A percentile compares a stretch with the other conserved stretches of the same genome.
These are phyloP conservation scores for Penicillium brasilianum DNA, from an alignment of 2,329 filamentous ascomycete genomes.

Conservation along the genomic window DNA sequence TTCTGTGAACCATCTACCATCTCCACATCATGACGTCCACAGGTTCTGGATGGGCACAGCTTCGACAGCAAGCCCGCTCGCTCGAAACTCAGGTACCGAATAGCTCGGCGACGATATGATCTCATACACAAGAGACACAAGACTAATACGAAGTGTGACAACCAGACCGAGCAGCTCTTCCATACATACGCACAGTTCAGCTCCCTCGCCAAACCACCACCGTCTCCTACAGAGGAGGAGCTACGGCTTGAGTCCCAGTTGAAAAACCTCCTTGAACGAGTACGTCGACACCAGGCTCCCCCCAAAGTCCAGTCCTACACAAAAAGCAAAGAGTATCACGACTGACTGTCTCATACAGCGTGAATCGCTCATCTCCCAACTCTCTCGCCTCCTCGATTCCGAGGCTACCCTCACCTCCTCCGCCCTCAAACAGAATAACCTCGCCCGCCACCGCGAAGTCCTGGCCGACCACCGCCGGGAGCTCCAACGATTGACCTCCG, in stretches of 20 bases:
- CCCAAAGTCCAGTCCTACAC: neutral
- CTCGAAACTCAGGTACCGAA: constrained; percentile 82
- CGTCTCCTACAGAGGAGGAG: constrained; percentile 86
- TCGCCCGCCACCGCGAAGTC: constrained; percentile 88
- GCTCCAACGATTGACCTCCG: constrained; percentile 72
- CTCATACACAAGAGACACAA: constrained; percentile 5
- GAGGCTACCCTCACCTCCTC: constrained; percentile 86
- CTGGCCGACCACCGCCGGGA: constrained; percentile 85
- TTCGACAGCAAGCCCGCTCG: constrained; percentile 87
- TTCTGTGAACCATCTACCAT: neutral
- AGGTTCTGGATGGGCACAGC: constrained; percentile 83
- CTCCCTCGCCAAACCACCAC: constrained; percentile 75
- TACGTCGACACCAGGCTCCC: constrained; percentile 18
- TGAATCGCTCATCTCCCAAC: constrained; percentile 78
- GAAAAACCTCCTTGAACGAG: constrained; percentile 74
- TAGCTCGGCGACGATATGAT: constrained; percentile 12
- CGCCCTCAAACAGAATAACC: constrained; percentile 95
- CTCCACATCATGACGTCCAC: constrained; percentile 57
- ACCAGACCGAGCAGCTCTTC: constrained; percentile 75
- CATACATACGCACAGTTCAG: constrained; percentile 87
- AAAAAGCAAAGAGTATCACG: neutral
- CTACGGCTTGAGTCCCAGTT: constrained; percentile 77
- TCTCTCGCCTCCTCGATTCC: constrained; percentile 88
- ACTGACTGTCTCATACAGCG: constrained; percentile 60
- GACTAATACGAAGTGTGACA: constrained; percentile 21